Evolutionary conservation across 495 filamentous ascomycete genomes (phyloP).

Genomic region (Achaetomiella virescens): DNA sequence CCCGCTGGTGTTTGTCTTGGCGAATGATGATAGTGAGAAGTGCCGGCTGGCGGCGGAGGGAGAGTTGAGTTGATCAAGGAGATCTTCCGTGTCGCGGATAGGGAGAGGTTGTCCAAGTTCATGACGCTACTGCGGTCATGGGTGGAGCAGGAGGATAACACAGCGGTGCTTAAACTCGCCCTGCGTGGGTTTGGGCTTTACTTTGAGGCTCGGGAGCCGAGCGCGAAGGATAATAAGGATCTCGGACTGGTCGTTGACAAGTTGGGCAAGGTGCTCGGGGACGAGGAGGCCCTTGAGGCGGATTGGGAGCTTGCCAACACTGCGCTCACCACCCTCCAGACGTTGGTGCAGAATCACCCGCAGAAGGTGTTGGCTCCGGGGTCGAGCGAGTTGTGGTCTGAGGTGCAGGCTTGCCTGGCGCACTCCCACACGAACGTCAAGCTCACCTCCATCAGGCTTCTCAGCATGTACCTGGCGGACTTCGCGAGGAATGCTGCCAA

Average conservation of each 20-base stretch:
- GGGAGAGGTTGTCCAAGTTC: conserved; percentile 62
- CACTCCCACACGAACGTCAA: conserved; percentile 73
- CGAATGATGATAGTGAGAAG: conserved; percentile 79
- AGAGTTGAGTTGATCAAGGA: conserved; percentile 69
- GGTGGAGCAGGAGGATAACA: conserved; percentile 65
- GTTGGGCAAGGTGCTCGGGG: conserved; percentile 45
- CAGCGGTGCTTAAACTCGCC: conserved; percentile 61
- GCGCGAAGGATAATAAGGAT: conserved; percentile 55
- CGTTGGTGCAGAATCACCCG: conserved; percentile 62
- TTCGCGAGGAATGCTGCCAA: conserved; percentile 57
- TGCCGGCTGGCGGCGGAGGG: conserved; percentile 83
- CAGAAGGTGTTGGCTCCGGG: conserved; percentile 51
- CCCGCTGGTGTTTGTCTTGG: conserved; percentile 74
- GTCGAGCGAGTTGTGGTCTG: conserved; percentile 56
- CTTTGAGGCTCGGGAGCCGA: conserved; percentile 59
- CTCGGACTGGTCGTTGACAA: conserved; percentile 37
- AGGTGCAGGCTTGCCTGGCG: conserved; percentile 58
- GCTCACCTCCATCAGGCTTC: conserved; percentile 64
- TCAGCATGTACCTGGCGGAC: conserved; percentile 71
- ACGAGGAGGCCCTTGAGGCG: conserved; percentile 38
- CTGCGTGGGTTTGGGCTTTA: conserved; percentile 77
- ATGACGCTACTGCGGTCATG: conserved; percentile 65
- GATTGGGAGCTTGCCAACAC: conserved; percentile 79
- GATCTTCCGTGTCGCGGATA: conserved; percentile 71
- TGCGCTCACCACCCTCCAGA: conserved; percentile 60